phyloP scores from a whole-genome alignment of 306 rosid genomes.

The Cucurbita moschata region DNA sequence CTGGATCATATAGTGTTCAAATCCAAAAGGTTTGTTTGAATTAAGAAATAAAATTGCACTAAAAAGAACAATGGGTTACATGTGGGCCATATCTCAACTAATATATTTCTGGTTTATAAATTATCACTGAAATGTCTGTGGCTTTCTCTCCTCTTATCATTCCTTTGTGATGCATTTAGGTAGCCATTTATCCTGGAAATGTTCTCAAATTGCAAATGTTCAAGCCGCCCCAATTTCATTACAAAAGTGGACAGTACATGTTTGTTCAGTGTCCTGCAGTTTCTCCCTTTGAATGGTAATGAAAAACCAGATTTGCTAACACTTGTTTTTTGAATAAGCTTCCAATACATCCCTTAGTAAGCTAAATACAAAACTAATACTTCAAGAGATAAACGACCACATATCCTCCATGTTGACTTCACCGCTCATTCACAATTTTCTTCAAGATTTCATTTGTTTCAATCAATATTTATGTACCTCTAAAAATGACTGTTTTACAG shows the following conservation, averaged over 20 bases:
- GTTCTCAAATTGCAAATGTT: constrained; percentile 95
- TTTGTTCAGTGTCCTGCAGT: constrained; percentile 98
- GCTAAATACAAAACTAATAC: neutral
- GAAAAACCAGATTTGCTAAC: neutral
- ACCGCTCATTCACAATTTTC: neutral
- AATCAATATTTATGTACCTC: neutral
- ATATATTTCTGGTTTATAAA: neutral
- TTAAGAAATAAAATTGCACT: neutral
- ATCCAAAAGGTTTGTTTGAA: constrained; percentile 55
- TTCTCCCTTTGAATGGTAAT: constrained; percentile 94
- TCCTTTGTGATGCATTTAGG: constrained; percentile 28
- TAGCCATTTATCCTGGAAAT: constrained; percentile 94
- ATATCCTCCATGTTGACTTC: neutral
- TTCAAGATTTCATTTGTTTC: neutral
- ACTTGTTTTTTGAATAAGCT: neutral
- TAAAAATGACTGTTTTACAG: neutral
- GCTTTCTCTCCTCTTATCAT: neutral
- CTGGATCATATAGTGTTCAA: constrained; percentile 67
- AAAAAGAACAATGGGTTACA: neutral
- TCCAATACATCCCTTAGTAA: neutral
- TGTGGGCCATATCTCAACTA: neutral
- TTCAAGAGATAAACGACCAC: neutral
- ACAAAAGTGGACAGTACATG: constrained; percentile 99
- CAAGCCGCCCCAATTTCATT: constrained; percentile 76
- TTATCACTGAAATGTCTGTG: neutral